phyloP scores from a whole-genome alignment of 495 filamentous ascomycete species.

The Penicillium crystallinum region DNA sequence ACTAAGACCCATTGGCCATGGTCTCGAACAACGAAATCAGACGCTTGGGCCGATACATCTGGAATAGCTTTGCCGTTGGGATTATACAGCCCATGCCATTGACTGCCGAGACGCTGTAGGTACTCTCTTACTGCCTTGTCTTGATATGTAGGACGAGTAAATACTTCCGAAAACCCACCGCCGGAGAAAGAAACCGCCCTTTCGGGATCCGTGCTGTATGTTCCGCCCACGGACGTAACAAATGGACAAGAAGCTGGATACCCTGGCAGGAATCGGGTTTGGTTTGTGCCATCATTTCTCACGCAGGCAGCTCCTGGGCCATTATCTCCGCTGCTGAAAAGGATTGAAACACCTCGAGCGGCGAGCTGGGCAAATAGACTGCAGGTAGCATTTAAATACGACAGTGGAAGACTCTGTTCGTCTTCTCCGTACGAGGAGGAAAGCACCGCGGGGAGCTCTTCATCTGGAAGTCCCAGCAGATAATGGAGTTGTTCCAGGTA shows the following conservation, averaged over 20 bases:
- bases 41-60: slow-evolving; percentile 58
- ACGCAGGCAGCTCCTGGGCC: slow-evolving; percentile 56
- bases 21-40: slow-evolving; percentile 36
- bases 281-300: slow-evolving; percentile 60
- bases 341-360: slow-evolving; percentile 63
- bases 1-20: slow-evolving; percentile 30
- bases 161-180: slow-evolving; percentile 72
- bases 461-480: slow-evolving; percentile 54
- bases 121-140: slow-evolving; percentile 51
- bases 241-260: slow-evolving; percentile 81
- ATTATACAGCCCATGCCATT: slow-evolving; percentile 50
- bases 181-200: slow-evolving; percentile 53
- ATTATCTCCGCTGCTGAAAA: slow-evolving; percentile 70
- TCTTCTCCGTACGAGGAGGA: slow-evolving; percentile 62
- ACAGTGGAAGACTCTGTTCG: slow-evolving; percentile 46
- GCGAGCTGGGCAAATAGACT: slow-evolving; percentile 68
- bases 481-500: slow-evolving; percentile 77
- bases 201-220: slow-evolving; percentile 48
- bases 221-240: slow-evolving; percentile 73
- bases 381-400: slow-evolving; percentile 62
- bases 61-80: slow-evolving; percentile 63
- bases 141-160: slow-evolving; percentile 61
- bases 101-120: slow-evolving; percentile 35
- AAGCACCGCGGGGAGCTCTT: slow-evolving; percentile 65
- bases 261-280: slow-evolving; percentile 56